Conservation (phyloP, 108 stramenopile genomes). For the Nitzschia sp. region DNA sequence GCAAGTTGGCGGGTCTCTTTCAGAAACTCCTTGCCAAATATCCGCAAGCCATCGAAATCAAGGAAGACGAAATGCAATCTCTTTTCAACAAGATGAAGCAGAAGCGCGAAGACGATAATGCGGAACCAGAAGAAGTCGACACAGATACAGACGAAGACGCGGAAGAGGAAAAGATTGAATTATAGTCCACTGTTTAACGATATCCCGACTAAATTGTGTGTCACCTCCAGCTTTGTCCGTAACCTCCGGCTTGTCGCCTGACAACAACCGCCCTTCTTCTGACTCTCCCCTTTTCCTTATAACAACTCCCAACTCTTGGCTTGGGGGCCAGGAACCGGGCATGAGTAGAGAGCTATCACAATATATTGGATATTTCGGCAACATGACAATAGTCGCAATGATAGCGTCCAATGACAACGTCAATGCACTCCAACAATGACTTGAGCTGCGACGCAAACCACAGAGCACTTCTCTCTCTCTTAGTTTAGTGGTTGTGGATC, state of each 20-base stretch:
- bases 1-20: constrained; percentile 39
- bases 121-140: constrained; percentile 1
- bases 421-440: too few relatives aligned
- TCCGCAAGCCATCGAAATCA: constrained; percentile 43
- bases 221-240: constrained; percentile 68
- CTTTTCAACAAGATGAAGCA: constrained; percentile 35
- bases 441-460: too few relatives aligned
- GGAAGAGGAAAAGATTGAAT: constrained; percentile 17
- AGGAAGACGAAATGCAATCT: constrained; percentile 32
- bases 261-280: constrained; percentile 53
- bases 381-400: too few relatives aligned
- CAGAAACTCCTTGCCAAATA: constrained; percentile 46
- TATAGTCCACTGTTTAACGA: neutral
- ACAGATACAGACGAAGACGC: constrained; percentile 3
- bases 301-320: too few relatives aligned
- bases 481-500: constrained; percentile 32
- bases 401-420: too few relatives aligned
- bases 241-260: constrained; percentile 51
- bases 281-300: too few relatives aligned
- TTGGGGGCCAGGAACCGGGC: too few relatives aligned
- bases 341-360: too few relatives aligned
- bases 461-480: too few relatives aligned
- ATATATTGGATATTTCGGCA: too few relatives aligned
- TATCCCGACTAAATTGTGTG: too few relatives aligned
- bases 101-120: neutral